Conservation (phyloP, 1,284 basidiomycete species). For the Ganoderma sinense region DNA sequence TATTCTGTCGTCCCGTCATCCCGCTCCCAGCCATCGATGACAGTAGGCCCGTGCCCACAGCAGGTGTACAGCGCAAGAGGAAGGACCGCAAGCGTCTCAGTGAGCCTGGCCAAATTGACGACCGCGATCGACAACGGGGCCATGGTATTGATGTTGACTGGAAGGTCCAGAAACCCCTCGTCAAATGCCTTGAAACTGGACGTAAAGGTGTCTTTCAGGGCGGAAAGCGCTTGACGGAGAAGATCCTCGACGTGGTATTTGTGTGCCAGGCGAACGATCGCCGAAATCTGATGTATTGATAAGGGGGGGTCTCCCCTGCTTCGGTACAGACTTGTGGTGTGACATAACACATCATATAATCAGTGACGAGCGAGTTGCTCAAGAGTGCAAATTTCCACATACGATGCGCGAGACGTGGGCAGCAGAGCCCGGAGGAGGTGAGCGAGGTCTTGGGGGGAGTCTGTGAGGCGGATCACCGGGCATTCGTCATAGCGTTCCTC, state of each 20-base stretch:
- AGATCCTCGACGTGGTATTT: slow-evolving; percentile 13
- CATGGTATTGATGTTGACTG: background rate
- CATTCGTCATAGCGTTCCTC: slow-evolving; percentile 12
- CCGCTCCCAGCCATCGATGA: slow-evolving; percentile 1
- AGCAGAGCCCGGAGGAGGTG: slow-evolving; percentile 9
- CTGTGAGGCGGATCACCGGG: slow-evolving; percentile 7
- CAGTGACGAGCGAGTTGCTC: background rate
- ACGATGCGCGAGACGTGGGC: slow-evolving; percentile 2
- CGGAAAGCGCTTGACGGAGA: slow-evolving; percentile 1
- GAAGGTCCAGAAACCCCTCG: background rate
- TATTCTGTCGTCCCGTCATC: slow-evolving; percentile 13
- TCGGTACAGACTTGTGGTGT: background rate
- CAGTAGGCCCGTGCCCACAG: background rate
- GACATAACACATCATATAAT: background rate
- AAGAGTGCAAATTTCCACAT: background rate
- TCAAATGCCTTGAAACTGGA: background rate
- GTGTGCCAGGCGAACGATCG: slow-evolving; percentile 15
- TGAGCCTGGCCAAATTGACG: slow-evolving; percentile 14
- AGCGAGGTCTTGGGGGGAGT: slow-evolving; percentile 13
- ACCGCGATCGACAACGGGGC: background rate
- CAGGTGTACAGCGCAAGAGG: slow-evolving; percentile 5
- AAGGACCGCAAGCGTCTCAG: background rate
- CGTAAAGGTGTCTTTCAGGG: background rate
- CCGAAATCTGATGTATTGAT: slow-evolving; percentile 4
- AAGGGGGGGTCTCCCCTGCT: background rate